phyloP scores from a whole-genome alignment of 768 basidiomycete species.

The Serendipita sp. region DNA sequence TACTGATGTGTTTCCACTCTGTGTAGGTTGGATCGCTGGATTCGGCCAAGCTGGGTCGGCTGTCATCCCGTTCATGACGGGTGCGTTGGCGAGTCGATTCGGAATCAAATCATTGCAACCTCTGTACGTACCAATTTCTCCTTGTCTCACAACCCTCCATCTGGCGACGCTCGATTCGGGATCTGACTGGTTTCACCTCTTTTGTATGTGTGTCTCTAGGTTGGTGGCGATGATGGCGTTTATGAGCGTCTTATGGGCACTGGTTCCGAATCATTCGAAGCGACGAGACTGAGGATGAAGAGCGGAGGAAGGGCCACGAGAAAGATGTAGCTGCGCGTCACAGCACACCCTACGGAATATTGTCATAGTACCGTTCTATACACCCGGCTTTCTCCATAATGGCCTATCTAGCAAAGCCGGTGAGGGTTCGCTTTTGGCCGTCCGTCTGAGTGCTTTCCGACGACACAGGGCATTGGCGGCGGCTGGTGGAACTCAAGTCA shows the following conservation, averaged over 20 bases:
- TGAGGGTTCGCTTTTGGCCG: too few species aligned
- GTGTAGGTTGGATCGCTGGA: slow-evolving; percentile 24
- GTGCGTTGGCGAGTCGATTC: slow-evolving; percentile 45
- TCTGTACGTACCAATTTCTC: slow-evolving; percentile 29
- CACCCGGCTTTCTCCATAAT: background rate
- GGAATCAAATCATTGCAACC: slow-evolving; percentile 49
- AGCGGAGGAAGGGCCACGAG: background rate
- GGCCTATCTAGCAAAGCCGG: background rate
- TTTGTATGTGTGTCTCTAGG: slow-evolving; percentile 19
- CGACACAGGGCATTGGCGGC: too few species aligned
- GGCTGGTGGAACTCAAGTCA: too few species aligned
- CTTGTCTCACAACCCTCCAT: background rate
- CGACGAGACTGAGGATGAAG: slow-evolving; percentile 12
- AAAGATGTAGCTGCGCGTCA: background rate
- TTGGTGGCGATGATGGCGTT: slow-evolving; percentile 45
- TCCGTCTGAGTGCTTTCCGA: too few species aligned
- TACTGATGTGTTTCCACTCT: background rate
- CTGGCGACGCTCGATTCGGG: too few species aligned
- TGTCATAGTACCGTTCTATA: background rate
- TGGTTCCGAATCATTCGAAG: slow-evolving; percentile 25
- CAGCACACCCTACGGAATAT: background rate
- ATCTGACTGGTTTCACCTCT: background rate
- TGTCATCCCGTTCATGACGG: slow-evolving; percentile 48
- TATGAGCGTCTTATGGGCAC: slow-evolving; percentile 40
- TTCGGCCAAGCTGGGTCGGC: slow-evolving; percentile 41